Conservation (phyloP, 2,329 filamentous ascomycete genomes). For the Neonectria hederae region DNA sequence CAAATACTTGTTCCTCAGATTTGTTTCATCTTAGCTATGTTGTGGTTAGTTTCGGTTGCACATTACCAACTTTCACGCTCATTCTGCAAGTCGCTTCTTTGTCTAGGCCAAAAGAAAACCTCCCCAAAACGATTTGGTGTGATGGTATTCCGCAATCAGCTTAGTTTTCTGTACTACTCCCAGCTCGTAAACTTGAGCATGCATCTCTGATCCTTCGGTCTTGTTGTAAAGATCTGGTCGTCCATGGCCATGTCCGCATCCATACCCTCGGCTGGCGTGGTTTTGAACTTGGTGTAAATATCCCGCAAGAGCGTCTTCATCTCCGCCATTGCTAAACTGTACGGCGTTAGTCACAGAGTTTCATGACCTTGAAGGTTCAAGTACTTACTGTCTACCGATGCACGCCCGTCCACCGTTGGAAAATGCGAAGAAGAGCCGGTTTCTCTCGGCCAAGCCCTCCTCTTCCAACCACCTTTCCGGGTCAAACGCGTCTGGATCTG, state of each 20-base stretch:
- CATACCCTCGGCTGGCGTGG: constrained; percentile 10
- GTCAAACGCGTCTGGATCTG: constrained; percentile 17
- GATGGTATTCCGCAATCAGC: too few relatives aligned
- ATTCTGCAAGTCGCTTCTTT: too few relatives aligned
- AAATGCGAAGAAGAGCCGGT: constrained; percentile 30
- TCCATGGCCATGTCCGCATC: constrained; percentile 27
- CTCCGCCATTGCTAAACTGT: constrained; percentile 27
- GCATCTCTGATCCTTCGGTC: constrained; percentile 31
- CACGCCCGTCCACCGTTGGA: constrained; percentile 26
- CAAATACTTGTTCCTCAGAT: not conserved
- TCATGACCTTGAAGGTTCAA: too few relatives aligned
- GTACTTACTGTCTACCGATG: constrained; percentile 33
- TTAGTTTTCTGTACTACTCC: not conserved
- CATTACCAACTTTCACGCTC: too few relatives aligned
- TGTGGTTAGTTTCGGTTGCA: too few relatives aligned
- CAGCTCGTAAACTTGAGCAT: constrained; percentile 24
- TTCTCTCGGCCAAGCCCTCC: constrained; percentile 15
- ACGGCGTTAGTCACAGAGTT: not conserved
- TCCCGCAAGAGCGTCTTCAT: constrained; percentile 29
- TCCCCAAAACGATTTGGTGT: too few relatives aligned
- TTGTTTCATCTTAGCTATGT: too few relatives aligned
- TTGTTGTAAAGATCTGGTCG: constrained; percentile 31
- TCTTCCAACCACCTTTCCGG: constrained; percentile 26
- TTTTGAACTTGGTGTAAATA: constrained; percentile 21
- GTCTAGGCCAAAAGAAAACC: too few relatives aligned